phyloP scores from a whole-genome alignment of 2,329 filamentous ascomycete genomes.

The Periconia sp. region DNA sequence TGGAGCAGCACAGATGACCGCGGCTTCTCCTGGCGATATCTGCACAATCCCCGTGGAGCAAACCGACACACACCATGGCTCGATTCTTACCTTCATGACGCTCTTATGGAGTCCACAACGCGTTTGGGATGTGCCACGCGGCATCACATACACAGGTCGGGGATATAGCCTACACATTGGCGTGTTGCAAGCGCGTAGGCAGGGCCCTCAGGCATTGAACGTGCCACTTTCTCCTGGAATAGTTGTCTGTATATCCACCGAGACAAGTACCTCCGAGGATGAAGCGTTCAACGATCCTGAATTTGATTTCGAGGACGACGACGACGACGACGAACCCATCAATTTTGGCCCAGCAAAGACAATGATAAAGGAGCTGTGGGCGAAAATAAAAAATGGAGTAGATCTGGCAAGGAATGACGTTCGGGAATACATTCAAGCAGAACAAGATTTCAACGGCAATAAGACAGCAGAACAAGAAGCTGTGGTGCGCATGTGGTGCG shows the following conservation, averaged over 20 bases:
- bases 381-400: slow-evolving; percentile 22
- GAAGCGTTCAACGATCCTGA: slow-evolving; percentile 10
- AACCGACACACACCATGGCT: slow-evolving; percentile 24
- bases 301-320: too few relatives aligned
- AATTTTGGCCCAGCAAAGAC: slow-evolving; percentile 32
- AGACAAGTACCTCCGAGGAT: slow-evolving; percentile 12
- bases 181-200: slow-evolving; percentile 28
- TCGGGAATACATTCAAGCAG: slow-evolving; percentile 33
- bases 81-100: slow-evolving; percentile 27
- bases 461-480: slow-evolving; percentile 24
- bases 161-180: slow-evolving; percentile 35
- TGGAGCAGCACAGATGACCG: not conserved
- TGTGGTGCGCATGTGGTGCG: slow-evolving; percentile 41
- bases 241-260: slow-evolving; percentile 34
- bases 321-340: slow-evolving; percentile 13
- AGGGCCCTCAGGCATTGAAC: slow-evolving; percentile 21
- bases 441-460: slow-evolving; percentile 7
- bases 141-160: slow-evolving; percentile 26
- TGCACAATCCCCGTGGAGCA: slow-evolving; percentile 31
- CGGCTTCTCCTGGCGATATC: slow-evolving; percentile 13
- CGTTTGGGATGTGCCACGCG: slow-evolving; percentile 24
- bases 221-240: slow-evolving; percentile 33
- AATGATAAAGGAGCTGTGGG: slow-evolving; percentile 34
- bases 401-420: slow-evolving; percentile 34
- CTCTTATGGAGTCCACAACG: slow-evolving; percentile 37